These are phyloP conservation scores for Tolypocladium endophyticum DNA, from an alignment of 2,329 filamentous ascomycete genomes.

Conservation along the genomic window DNA sequence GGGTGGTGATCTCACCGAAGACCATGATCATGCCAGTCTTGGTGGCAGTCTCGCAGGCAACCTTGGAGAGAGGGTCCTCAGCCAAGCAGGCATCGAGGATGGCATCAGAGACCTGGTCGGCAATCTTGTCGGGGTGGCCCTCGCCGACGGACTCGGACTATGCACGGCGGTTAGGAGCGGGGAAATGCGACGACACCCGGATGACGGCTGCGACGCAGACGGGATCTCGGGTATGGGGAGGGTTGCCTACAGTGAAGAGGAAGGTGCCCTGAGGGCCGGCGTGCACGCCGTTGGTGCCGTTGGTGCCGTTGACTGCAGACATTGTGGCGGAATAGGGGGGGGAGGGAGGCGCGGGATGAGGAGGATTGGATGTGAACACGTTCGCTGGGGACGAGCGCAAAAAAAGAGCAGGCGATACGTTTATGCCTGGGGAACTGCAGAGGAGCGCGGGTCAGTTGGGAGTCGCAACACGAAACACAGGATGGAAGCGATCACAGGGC, in stretches of 20 bases:
- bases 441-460: background rate
- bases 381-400: background rate
- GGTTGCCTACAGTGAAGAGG: conserved; percentile 61
- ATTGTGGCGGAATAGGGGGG: conserved; percentile 32
- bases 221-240: too few relatives aligned
- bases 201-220: background rate
- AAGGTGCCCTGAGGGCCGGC: conserved; percentile 50
- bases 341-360: conserved; percentile 9
- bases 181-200: background rate
- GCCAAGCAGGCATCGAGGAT: conserved; percentile 95
- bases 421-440: background rate
- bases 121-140: conserved; percentile 93
- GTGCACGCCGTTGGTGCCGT: conserved; percentile 28
- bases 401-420: background rate
- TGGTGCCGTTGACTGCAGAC: conserved; percentile 41
- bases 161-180: conserved; percentile 12
- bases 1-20: conserved; percentile 97
- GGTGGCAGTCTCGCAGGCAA: conserved; percentile 97
- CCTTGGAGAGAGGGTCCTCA: conserved; percentile 95
- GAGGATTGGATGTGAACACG: conserved; percentile 1
- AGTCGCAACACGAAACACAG: background rate
- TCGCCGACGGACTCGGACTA: conserved; percentile 82
- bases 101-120: conserved; percentile 96
- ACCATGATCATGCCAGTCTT: conserved; percentile 99
- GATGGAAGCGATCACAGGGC: background rate